A percentile compares a stretch with the other conserved stretches of the same genome.
Conservation (phyloP, 2,329 filamentous ascomycete species). For the Calonectria hawksworthii region DNA sequence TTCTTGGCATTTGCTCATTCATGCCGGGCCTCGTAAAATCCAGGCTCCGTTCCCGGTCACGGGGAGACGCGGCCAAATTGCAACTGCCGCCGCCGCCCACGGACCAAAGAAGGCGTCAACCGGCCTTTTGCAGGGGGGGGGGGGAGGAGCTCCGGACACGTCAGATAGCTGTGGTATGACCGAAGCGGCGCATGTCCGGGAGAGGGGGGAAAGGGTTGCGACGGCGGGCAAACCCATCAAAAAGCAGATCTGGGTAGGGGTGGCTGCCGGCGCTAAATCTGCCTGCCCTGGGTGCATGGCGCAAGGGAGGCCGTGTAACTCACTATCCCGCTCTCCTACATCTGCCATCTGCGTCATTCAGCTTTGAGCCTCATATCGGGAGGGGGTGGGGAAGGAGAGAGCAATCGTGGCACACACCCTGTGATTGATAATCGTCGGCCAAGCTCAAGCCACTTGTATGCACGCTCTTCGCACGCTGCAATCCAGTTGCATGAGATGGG, state of each 20-base stretch:
- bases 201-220: background rate
- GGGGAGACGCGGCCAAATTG: no score
- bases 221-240: slow-evolving; percentile 5
- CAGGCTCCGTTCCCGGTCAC: no score
- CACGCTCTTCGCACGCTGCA: background rate
- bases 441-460: background rate
- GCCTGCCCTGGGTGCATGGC: background rate
- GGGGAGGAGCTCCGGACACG: background rate
- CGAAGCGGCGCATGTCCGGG: slow-evolving; percentile 8
- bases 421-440: background rate
- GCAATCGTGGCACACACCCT: background rate
- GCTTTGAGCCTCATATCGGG: slow-evolving; percentile 3
- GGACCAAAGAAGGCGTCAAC: background rate
- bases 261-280: slow-evolving; percentile 11
- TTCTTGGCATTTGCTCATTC: no score
- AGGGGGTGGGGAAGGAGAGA: background rate
- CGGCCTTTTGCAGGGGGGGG: background rate
- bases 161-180: slow-evolving; percentile 8
- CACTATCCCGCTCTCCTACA: background rate
- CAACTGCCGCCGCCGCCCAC: background rate
- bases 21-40: background rate
- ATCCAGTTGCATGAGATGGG: background rate
- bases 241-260: background rate
- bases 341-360: slow-evolving; percentile 7
- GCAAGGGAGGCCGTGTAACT: background rate